Evolutionary conservation across 257 asterid species (phyloP), one percentile per base, ranked within the genome.

Genomic region (Nyctanthes arbortristis): DNA sequence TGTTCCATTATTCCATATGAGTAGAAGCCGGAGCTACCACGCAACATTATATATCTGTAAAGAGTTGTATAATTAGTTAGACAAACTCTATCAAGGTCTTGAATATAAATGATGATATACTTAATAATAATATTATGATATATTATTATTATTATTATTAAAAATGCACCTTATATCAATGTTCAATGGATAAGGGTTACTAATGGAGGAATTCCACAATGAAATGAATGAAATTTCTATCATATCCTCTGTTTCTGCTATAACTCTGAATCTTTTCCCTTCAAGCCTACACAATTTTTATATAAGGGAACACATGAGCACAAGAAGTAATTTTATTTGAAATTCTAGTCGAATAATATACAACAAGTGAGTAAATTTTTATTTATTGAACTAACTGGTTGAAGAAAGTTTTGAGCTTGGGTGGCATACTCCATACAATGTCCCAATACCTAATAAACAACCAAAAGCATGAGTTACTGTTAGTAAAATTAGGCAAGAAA

Each of bases 361-460:
- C n/a, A n/a, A n/a, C n/a, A n/a, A n/a, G n/a, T n/a, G n/a, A n/a
- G n/a, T n/a, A n/a, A n/a, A n/a, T n/a, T n/a, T n/a, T n/a, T n/a
- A n/a, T 8, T 49, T 16, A 45, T 7, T 25, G 16, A 36, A 31
- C 81, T 67, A 67, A 79, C 84, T 24, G 20, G 31, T 71, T 28
- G 30, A 66, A 79, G 9, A 25, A 25, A 57, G 66, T 63, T 5
- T 18, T 13, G 11, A 5, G 6, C 1, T 45, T 40, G 16, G 2
- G 27, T 36, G 66, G 40, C 8, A n/a, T 59, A 24, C 43, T 63
- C 84, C 84, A 75, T 2, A 71, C 62, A 6, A 70, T 60, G 43
- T 79, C 84, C 84, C 84, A 79, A 35, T 79, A 76, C 71, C 84
- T 79, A n/a, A 54, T 33, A 66, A 4, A 0, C n/a, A n/a, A n/a